Evolutionary conservation across 176 grass and related monocot genomes (phyloP).

Genomic region (Melocanna baccifera): DNA sequence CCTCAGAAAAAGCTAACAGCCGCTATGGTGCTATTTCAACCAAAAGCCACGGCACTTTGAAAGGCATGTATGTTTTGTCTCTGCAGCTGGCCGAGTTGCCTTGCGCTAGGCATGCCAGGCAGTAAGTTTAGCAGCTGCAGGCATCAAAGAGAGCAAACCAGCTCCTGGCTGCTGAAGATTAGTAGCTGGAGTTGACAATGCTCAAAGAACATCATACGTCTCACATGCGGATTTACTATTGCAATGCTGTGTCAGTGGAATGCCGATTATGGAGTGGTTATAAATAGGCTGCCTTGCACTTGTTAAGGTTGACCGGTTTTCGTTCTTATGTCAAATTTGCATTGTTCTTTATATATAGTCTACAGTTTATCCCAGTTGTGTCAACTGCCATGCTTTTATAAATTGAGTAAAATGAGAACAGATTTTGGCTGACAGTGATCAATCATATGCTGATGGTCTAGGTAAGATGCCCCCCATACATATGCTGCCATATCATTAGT

Average conservation of each 20-base stretch:
- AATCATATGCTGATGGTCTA: neutral
- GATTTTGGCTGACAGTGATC: neutral
- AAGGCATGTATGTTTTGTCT: too few relatives aligned
- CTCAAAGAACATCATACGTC: neutral
- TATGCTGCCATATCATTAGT: neutral
- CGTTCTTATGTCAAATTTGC: neutral
- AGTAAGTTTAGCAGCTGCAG: slow-evolving; percentile 35
- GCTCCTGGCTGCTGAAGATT: slow-evolving; percentile 13
- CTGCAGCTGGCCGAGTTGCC: slow-evolving; percentile 43
- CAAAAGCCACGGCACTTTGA: too few relatives aligned
- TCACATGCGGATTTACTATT: neutral
- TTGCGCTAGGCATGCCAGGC: neutral
- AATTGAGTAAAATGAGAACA: neutral
- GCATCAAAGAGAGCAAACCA: slow-evolving; percentile 15
- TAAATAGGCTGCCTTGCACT: neutral
- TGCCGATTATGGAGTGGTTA: neutral
- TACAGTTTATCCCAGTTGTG: neutral
- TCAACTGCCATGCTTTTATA: neutral
- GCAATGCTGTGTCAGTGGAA: neutral
- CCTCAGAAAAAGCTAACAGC: too few relatives aligned
- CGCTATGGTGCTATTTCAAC: too few relatives aligned
- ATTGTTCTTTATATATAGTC: neutral
- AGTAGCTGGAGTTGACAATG: slow-evolving; percentile 17
- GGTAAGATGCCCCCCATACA: neutral
- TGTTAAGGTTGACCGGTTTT: neutral